Percentiles rank a stretch among this genome's conserved stretches.
Evolutionary conservation across 768 basidiomycete genomes (phyloP).

Genomic region (Suillus fuscotomentosus): DNA sequence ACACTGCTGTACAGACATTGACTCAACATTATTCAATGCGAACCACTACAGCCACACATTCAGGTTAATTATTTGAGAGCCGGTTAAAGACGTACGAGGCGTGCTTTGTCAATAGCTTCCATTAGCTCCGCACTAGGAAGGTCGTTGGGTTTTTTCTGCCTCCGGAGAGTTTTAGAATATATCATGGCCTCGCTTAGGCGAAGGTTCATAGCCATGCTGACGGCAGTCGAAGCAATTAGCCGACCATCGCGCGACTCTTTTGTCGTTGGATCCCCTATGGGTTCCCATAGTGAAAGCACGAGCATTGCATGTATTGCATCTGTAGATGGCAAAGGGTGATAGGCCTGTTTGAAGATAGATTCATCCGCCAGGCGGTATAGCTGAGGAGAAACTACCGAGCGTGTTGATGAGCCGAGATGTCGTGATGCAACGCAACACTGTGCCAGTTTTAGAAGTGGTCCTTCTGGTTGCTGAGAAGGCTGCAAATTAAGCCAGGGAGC

Average conservation of each 20-base stretch:
- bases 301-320: slow-evolving; percentile 42
- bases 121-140: slow-evolving; percentile 26
- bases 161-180: slow-evolving; percentile 29
- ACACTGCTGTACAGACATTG: slow-evolving; percentile 29
- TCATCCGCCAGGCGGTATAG: slow-evolving; percentile 43
- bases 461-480: slow-evolving; percentile 27
- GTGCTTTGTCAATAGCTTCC: slow-evolving; percentile 36
- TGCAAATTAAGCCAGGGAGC: slow-evolving; percentile 44
- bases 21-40: slow-evolving; percentile 36
- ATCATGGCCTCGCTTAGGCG: slow-evolving; percentile 37
- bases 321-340: slow-evolving; percentile 39
- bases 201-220: slow-evolving; percentile 47
- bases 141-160: slow-evolving; percentile 26
- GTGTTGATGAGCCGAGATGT: slow-evolving; percentile 37
- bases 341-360: slow-evolving; percentile 37
- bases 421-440: slow-evolving; percentile 47
- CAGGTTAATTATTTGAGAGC: slow-evolving; percentile 14
- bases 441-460: slow-evolving; percentile 39
- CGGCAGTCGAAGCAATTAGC: slow-evolving; percentile 39
- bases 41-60: slow-evolving; percentile 34
- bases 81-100: slow-evolving; percentile 31
- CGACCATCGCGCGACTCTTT: slow-evolving; percentile 38
- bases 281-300: slow-evolving; percentile 44
- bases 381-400: slow-evolving; percentile 36
- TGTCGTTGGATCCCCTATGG: slow-evolving; percentile 32